These are phyloP conservation scores for Striga hermonthica DNA, from an alignment of 305 asterid genomes.

Conservation along the genomic window DNA sequence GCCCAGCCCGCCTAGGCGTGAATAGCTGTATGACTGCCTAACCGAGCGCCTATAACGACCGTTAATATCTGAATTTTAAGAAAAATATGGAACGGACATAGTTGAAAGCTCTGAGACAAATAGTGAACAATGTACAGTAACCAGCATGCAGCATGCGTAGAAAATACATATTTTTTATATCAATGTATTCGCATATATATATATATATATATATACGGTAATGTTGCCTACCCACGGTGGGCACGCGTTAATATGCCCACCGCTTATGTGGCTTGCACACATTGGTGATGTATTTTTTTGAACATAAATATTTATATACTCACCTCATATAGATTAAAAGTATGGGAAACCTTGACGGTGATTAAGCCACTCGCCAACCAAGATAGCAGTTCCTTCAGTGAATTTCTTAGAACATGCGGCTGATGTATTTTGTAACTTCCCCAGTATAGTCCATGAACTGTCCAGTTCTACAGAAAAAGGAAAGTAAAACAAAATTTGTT, in stretches of 20 bases:
- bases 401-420: slow-evolving; percentile 67
- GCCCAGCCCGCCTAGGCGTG: too few species aligned
- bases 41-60: too few species aligned
- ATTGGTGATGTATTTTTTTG: not conserved
- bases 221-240: too few species aligned
- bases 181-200: not conserved
- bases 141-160: too few species aligned
- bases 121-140: too few species aligned
- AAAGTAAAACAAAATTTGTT: not conserved
- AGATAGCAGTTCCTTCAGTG: slow-evolving; percentile 73
- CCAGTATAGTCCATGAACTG: slow-evolving; percentile 92
- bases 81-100: too few species aligned
- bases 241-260: too few species aligned
- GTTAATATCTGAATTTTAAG: too few species aligned
- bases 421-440: slow-evolving; percentile 73
- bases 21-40: too few species aligned
- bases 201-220: not conserved
- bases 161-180: not conserved
- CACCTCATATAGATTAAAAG: slow-evolving; percentile 64
- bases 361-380: slow-evolving; percentile 77
- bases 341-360: slow-evolving; percentile 66
- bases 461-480: slow-evolving; percentile 68
- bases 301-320: slow-evolving; percentile 31
- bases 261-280: too few species aligned
- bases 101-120: too few species aligned